Base-by-base conservation (phyloP, 108 stramenopile species). In the Nitzschia inconspicua region DNA sequence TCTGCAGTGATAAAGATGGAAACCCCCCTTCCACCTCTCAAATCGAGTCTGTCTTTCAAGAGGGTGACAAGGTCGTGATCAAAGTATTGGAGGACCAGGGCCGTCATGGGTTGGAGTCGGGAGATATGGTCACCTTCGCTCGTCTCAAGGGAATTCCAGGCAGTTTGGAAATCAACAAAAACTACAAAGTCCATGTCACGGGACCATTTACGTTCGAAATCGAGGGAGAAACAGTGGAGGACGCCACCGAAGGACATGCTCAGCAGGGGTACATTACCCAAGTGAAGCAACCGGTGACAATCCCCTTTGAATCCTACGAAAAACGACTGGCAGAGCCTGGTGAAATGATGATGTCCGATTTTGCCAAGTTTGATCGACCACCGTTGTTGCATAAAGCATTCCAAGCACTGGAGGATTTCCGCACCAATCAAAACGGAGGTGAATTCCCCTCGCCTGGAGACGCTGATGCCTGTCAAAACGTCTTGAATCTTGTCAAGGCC, bases 81-180 rank as follows among this genome's bases (percentile, higher is more conserved):
- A 97, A 97, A 41, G 93, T 95, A 9, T 63, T 97, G 73, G 96
- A 98, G 53, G 97, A 98, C 67, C 95, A 96, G 52, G 93, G 93
- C 3, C 82, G 98, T 57, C 97, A 98, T 76, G 96, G 96, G 49
- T 62, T 99, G 25, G 94, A 93, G 50, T 88, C 91, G 5, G 98
- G 98, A 16, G 97, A 98, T 72, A 68, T 73, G 27, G 96, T 98
- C 13, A 84, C 74, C 10, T 91, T 98, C 80, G 79, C 92, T 28
- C 86, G 86, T 48, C 74, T 95, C 44, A 76, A 88, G 77, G 97
- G 96, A 27, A 37, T 85, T 18, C 64, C 78, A 29, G 86, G 86
- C 13, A 28, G 49, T 43, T 65, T 95, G 65, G 72, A 76, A 22
- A 81, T 63, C 28, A 66, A 56, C 29, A 79, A 77, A 35, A 75